Base-by-base conservation (phyloP, 2,329 filamentous ascomycete genomes). In the Aspergillus luchuensis region DNA sequence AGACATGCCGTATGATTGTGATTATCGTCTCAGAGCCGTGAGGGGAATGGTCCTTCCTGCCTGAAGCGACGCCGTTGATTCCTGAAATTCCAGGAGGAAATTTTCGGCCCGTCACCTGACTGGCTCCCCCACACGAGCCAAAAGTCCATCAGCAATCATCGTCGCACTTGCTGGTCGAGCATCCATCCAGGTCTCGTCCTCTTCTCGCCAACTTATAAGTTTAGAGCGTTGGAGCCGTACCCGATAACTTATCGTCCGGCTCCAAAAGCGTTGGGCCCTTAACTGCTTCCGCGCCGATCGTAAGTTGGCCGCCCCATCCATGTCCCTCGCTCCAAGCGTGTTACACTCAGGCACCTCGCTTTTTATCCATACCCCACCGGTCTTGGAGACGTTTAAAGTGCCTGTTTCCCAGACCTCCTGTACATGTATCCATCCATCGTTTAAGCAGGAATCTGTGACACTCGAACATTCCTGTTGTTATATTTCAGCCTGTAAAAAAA, bases 91-190 rank as follows among this genome's bases (percentile, higher is more conserved):
- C 52, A 55, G 43, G 60, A 41, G 60, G 65, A 61, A 67, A 68
- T 69, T 69, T 67, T 63, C 52, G 50, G 56, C 57, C 15, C 47
- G 66, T 73, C 72, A 74, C 70, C 64, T 74, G 72, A 73, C 68
- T 54, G 64, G 59, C 50, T 63, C 49, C 63, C 63, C 57, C 57
- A 57, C 60, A 58, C 52, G 33, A 58, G 43, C 33, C 45, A 51
- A 57, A 30, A 49, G 43, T 58, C 55, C 39, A 57, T 57, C 58
- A 57, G 50, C 49, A 58, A 58, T 51, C 58, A 45, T 49, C 54
- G 50, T 58, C 51, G 33, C 13, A 15, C 45, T 56, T 15, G 28
- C 51, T 48, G n/a, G n/a, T 50, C 48, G 28, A 56, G 48, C 59
- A 56, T 53, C 41, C n/a, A 41, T 45, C 55, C 38, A 57, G 30